phyloP scores from a whole-genome alignment of 495 filamentous ascomycete species.

The Bryoglossum gracile region DNA sequence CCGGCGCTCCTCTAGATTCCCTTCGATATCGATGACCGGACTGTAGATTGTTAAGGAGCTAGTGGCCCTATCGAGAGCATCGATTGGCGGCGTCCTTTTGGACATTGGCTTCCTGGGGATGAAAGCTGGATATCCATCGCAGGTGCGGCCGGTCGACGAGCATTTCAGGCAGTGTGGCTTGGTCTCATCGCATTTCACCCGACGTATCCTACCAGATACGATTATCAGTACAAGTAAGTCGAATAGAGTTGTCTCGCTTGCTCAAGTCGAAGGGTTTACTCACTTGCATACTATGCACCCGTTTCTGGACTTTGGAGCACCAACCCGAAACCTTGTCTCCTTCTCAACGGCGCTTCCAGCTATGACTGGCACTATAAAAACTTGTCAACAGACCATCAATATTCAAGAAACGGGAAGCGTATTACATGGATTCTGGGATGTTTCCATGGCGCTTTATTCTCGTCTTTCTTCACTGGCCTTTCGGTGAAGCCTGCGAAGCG shows the following conservation, averaged over 20 bases:
- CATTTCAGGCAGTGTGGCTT: constrained; percentile 47
- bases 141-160: constrained; percentile 45
- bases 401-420: too few species aligned
- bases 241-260: not conserved
- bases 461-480: too few species aligned
- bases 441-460: not conserved
- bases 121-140: constrained; percentile 46
- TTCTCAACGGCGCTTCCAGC: too few species aligned
- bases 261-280: not conserved
- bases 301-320: not conserved
- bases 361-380: not conserved
- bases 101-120: not conserved
- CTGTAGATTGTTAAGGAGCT: not conserved
- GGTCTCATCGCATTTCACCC: constrained; percentile 53
- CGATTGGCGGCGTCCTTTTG: constrained; percentile 25
- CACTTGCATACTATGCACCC: not conserved
- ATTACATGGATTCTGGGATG: too few species aligned
- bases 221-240: too few species aligned
- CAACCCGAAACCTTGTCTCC: not conserved
- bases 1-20: constrained; percentile 2
- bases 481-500: too few species aligned
- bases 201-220: constrained; percentile 35
- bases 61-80: not conserved
- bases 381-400: not conserved
- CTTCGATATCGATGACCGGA: not conserved